Percentiles rank a stretch among this genome's conserved stretches.
These are phyloP conservation scores for Phytophthora pini DNA, from an alignment of 352 stramenopile species.

Conservation along the genomic window DNA sequence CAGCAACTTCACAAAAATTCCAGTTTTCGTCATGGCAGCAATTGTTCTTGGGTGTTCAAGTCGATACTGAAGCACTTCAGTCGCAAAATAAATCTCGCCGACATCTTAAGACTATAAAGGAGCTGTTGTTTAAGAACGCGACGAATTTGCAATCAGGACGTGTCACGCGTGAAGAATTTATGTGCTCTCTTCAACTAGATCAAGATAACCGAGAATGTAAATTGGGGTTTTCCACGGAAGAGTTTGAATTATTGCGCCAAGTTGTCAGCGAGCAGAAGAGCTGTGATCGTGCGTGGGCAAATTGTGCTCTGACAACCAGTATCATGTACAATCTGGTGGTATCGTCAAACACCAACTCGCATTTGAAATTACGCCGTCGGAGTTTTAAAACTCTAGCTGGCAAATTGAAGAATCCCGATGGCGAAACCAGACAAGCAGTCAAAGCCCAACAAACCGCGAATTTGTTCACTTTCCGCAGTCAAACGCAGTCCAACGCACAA, in stretches of 20 bases:
- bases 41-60: too few species aligned
- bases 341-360: background rate
- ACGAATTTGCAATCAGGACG: too few species aligned
- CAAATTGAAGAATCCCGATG: background rate
- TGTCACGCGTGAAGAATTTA: background rate
- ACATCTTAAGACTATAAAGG: too few species aligned
- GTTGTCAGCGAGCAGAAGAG: background rate
- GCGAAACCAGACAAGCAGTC: background rate
- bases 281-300: background rate
- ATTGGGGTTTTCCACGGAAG: background rate
- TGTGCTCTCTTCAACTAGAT: background rate
- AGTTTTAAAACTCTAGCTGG: background rate
- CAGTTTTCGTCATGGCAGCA: too few species aligned
- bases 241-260: background rate
- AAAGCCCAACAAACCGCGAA: background rate
- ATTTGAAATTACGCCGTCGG: background rate
- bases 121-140: too few species aligned
- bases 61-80: too few species aligned
- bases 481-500: background rate
- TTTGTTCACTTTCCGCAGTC: background rate
- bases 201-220: background rate
- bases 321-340: constrained; percentile 1
- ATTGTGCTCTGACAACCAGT: background rate
- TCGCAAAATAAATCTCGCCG: too few species aligned
- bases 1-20: too few species aligned